These are phyloP conservation scores for Gamarada debralockiae DNA, from an alignment of 495 filamentous ascomycete species.

Conservation along the genomic window DNA sequence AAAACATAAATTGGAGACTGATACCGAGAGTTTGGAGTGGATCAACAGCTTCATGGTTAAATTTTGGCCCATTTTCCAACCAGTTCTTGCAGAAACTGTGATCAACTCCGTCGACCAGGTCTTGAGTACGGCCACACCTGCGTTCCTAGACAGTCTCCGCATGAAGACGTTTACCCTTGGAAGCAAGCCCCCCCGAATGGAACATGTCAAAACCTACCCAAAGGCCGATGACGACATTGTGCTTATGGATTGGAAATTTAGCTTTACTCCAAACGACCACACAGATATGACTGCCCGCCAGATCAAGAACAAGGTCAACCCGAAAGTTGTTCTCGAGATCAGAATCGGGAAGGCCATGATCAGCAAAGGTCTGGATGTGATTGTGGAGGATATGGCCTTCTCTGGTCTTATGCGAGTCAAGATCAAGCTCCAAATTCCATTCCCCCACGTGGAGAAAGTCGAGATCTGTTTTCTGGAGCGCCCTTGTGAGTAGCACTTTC, in stretches of 20 bases:
- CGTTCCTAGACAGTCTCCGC: conserved; percentile 88
- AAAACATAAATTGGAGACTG: conserved; percentile 83
- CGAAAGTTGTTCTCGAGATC: conserved; percentile 92
- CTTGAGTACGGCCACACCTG: conserved; percentile 82
- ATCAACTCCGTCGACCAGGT: conserved; percentile 94
- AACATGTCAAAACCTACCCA: conserved; percentile 97
- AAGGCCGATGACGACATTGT: conserved; percentile 93
- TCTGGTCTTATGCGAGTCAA: conserved; percentile 93
- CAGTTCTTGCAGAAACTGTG: conserved; percentile 86
- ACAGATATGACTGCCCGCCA: conserved; percentile 88
- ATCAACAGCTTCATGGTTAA: conserved; percentile 98
- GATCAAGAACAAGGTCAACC: conserved; percentile 91
- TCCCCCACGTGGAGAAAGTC: conserved; percentile 89
- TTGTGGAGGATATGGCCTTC: conserved; percentile 97
- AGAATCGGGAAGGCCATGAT: conserved; percentile 90
- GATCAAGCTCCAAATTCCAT: conserved; percentile 92
- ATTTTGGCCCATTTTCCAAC: conserved; percentile 98
- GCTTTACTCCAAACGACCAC: conserved; percentile 93
- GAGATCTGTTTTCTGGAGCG: conserved; percentile 82
- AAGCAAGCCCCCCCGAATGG: conserved; percentile 90
- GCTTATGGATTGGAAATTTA: conserved; percentile 99
- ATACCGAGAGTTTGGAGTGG: conserved; percentile 94
- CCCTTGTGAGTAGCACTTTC: conserved; percentile 25
- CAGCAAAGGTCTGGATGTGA: conserved; percentile 94
- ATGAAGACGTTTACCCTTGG: conserved; percentile 90